Base-by-base conservation (phyloP, 1,284 basidiomycete genomes). In the Tranzscheliella williamsii region DNA sequence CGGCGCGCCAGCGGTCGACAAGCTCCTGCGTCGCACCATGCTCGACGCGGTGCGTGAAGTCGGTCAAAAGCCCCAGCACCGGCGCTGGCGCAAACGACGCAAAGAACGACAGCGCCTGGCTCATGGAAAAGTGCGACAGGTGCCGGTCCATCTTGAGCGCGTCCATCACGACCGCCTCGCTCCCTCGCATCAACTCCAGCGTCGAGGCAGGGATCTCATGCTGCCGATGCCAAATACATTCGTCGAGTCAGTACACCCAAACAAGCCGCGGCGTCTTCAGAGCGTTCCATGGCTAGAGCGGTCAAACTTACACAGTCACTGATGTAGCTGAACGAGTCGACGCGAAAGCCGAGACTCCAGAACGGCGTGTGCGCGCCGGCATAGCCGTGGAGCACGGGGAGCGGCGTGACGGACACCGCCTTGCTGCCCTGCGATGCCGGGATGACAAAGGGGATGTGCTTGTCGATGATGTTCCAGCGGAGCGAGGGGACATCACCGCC, bases 281-380 rank as follows among this genome's bases (percentile, higher is more conserved):
- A n/a, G n/a, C n/a, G n/a, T n/a, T n/a, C n/a, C n/a, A n/a, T n/a
- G 18, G 11, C 12, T n/a, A 35, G 27, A 29, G 9, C 27, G 27
- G 35, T 21, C 35, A 21, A 37, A 52, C 49, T 24, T 42, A 52
- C 49, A 23, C 63, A 68, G 32, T 75, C 73, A 40, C 70, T 72
- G 40, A 75, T 50, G 53, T 75, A 75, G 51, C 67, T 69, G 47
- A 75, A 58, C 5, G 66, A 34, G 45, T 67, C 72, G 27, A 75
- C 63, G 30, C 73, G 61, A 38, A 72, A 75, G 15, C 73, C 73
- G 2, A 75, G 60, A 23, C 62, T 60, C 48, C 56, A 61, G 18
- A 75, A 75, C 3, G 73, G 65, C n/a, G 42, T 26, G 1, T 44
- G 24, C 4, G 45, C 41, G 4, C 49, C 48, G n/a, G 52, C n/a